Base-by-base conservation (phyloP, 345 rosid species). In the Euphorbia pulcherrima region DNA sequence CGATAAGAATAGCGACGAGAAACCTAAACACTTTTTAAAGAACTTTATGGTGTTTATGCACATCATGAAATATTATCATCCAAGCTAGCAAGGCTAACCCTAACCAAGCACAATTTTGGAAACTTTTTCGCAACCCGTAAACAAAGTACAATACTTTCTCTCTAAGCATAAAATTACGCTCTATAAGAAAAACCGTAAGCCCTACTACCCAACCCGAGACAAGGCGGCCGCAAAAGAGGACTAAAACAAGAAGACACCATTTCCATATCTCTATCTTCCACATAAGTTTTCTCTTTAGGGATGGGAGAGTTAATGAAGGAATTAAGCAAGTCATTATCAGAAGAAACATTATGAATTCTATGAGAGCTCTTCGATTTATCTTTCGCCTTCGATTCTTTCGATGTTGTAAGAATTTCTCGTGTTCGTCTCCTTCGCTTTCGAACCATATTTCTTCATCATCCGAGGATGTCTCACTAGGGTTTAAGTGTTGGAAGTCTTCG, bases 241-340 rank as follows among this genome's bases (percentile, higher is more conserved):
- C 82, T 69, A 81, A 12, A 30, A 83, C 65, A 74, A 85, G 67
- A 18, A 84, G 24, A 57, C 83, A 85, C 86, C 89, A 85, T 79
- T 81, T 83, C 86, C 89, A 85, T 35, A 79, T 28, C 73, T 72
- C 72, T 33, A 82, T 51, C 4, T 83, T 81, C 53, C 77, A 78
- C 3, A 16, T 11, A 6, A 60, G 5, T 5, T 35, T 26, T 50
- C 67, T 61, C 55, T 58, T 33, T 8, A 79, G 44, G n/a, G 75
- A 51, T 2, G 57, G 35, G 4, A 84, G 14, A 14, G 78, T 78
- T 7, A 84, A 67, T 54, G 85, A 77, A 40, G 67, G 70, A 6
- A 84, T 55, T 55, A 84, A 60, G 68, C 81, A 75, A 11, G 76
- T 67, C 74, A 78, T 76, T 41, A 84, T 74, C 37, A 70, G 20